Base-by-base conservation (phyloP, 2,329 filamentous ascomycete species). In the Colletotrichum nymphaeae region DNA sequence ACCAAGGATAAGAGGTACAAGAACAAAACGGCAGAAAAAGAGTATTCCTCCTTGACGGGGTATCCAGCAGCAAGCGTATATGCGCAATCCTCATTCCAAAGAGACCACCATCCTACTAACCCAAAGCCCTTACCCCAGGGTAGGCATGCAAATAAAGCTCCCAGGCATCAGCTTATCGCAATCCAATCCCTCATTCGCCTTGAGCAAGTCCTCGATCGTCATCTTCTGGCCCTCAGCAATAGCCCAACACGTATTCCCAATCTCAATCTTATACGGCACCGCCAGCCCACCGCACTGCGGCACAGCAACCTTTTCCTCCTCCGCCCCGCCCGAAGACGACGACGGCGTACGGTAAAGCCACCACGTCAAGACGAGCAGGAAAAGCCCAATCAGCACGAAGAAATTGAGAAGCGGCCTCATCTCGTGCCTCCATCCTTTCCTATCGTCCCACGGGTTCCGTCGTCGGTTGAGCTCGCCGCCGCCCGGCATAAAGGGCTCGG, bases 371-470 rank as follows among this genome's bases (percentile, higher is more conserved):
- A 85, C 78, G 42, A 90, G 77, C 60, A 91, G 79, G 72, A 85
- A 87, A 19, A 90, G 76, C 4, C 88, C 82, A 66, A 89, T 83
- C 46, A 91, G 79, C 73, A 90, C 79, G 67, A 88, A 88, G 80
- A 90, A 91, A 77, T 90, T 90, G 77, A 91, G 82, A 75, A 91
- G 81, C n/a, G 87, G 87, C 81, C 84, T 85, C 81, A 88, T 81
- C 72, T 88, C 86, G 42, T 85, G 83, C 35, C 89, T 84, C 85
- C 88, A 87, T 6, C 88, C 86, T 37, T 81, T 80, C 52, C 78
- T 81, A 75, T 74, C 72, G 42, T 63, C 22, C 63, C 72, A 64
- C 3, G 22, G 46, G 24, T 26, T 46, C 35, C 52, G 62, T 62
- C 72, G 74, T 63, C 49, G 57, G 55, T 28, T 49, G n/a, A 49